Percentiles rank a stretch among this genome's conserved stretches.
These are phyloP conservation scores for Trichoderma afroharzianum DNA, from an alignment of 2,329 filamentous ascomycete genomes.

Conservation along the genomic window DNA sequence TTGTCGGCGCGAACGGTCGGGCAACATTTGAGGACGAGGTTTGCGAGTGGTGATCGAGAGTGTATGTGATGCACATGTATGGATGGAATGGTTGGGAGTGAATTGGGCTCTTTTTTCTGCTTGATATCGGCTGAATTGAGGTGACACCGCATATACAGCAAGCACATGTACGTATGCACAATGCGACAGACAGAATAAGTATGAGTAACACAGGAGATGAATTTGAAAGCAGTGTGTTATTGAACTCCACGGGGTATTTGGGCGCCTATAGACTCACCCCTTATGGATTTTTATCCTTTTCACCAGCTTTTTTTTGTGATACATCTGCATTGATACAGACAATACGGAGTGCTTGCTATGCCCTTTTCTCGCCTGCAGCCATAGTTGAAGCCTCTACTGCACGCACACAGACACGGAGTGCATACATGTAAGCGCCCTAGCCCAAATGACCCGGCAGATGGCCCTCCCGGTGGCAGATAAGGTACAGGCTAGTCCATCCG, in stretches of 20 bases:
- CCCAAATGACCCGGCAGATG: not conserved
- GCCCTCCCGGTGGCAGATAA: constrained; percentile 8
- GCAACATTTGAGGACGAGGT: not conserved
- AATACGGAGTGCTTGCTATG: not conserved
- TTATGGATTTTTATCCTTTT: not conserved
- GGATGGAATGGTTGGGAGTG: constrained; percentile 11
- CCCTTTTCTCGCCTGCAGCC: not conserved
- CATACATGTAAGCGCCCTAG: not conserved
- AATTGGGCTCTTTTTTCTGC: constrained; percentile 15
- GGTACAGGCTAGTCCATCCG: not conserved
- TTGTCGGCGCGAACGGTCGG: not conserved
- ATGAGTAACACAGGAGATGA: not conserved
- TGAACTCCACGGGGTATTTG: not conserved
- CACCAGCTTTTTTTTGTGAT: not conserved
- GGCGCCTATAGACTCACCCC: not conserved
- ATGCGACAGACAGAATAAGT: not conserved
- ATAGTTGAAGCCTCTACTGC: not conserved
- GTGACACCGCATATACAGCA: not conserved
- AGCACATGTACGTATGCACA: not conserved
- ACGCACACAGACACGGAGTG: not conserved
- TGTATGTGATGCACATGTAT: not conserved
- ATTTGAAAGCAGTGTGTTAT: not conserved
- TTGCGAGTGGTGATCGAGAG: not conserved
- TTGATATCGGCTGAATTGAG: not conserved
- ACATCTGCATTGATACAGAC: not conserved